phyloP scores from a whole-genome alignment of 2,329 filamentous ascomycete species.

The Ceratocystis ficicola region DNA sequence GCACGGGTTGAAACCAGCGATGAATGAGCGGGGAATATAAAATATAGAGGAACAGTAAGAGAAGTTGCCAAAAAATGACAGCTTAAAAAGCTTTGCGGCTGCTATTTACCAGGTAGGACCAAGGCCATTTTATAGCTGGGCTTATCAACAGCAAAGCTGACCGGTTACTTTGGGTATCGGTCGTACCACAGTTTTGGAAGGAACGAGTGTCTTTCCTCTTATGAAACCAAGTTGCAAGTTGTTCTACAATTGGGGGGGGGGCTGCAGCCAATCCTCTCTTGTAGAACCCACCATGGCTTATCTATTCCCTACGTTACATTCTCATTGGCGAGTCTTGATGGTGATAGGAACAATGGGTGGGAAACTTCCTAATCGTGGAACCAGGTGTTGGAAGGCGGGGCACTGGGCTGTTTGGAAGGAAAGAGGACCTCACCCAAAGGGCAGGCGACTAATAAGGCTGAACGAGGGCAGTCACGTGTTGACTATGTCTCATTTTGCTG shows the following conservation, averaged over 20 bases:
- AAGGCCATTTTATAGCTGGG: too few species aligned
- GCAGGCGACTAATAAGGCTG: too few species aligned
- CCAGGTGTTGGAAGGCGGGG: too few species aligned
- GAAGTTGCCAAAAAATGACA: background rate
- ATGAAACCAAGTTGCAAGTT: background rate
- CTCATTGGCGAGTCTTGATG: background rate
- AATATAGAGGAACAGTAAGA: background rate
- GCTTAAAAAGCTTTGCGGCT: too few species aligned
- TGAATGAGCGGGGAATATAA: background rate
- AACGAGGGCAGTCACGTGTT: too few species aligned
- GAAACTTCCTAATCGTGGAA: too few species aligned
- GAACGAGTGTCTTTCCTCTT: background rate
- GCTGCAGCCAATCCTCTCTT: constrained; percentile 2
- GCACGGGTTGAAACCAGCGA: background rate
- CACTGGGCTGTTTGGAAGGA: too few species aligned
- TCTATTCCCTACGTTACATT: background rate
- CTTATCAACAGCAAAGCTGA: too few species aligned
- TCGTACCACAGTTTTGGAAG: background rate
- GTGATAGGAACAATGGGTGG: background rate
- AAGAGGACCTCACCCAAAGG: too few species aligned
- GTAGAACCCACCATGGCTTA: background rate
- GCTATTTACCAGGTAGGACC: too few species aligned
- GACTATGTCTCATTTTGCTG: too few species aligned
- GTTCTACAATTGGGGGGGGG: background rate
- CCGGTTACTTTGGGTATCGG: background rate